These are phyloP conservation scores for Penicillium robsamsonii DNA, from an alignment of 495 filamentous ascomycete species.

Conservation along the genomic window DNA sequence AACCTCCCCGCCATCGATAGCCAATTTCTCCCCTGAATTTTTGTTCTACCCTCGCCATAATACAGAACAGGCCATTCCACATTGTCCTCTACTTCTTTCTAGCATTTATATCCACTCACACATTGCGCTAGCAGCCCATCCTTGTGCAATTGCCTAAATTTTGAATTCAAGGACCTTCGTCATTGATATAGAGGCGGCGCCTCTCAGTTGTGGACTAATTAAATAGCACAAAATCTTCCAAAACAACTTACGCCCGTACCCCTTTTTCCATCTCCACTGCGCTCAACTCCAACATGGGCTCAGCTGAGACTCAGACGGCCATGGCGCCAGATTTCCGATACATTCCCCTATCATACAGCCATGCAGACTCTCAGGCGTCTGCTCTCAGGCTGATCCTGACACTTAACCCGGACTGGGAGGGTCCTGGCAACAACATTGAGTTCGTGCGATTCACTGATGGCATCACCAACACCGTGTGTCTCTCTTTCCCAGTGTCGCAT, in stretches of 20 bases:
- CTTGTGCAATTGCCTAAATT: not conserved
- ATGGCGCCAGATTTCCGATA: constrained; percentile 40
- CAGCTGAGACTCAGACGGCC: constrained; percentile 21
- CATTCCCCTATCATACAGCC: constrained; percentile 75
- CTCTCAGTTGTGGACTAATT: not conserved
- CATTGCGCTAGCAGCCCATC: not conserved
- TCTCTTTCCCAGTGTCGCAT: constrained; percentile 7
- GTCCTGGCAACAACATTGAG: constrained; percentile 71
- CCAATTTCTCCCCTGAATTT: constrained; percentile 5
- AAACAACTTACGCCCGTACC: not conserved
- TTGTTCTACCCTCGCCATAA: not conserved
- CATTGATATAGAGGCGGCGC: not conserved
- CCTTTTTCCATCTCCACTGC: constrained; percentile 5
- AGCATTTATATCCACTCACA: not conserved
- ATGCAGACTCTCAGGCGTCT: constrained; percentile 69
- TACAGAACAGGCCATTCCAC: not conserved
- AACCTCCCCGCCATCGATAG: constrained; percentile 13
- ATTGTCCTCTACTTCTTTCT: not conserved
- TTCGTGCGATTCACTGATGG: constrained; percentile 93
- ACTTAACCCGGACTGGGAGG: constrained; percentile 80
- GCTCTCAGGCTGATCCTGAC: constrained; percentile 76
- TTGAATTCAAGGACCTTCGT: not conserved
- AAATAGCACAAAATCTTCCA: not conserved
- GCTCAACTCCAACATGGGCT: constrained; percentile 29
- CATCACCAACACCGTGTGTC: constrained; percentile 89